Conservation (phyloP, 2,329 filamentous ascomycete species). For the Calonectria ilicicola region DNA sequence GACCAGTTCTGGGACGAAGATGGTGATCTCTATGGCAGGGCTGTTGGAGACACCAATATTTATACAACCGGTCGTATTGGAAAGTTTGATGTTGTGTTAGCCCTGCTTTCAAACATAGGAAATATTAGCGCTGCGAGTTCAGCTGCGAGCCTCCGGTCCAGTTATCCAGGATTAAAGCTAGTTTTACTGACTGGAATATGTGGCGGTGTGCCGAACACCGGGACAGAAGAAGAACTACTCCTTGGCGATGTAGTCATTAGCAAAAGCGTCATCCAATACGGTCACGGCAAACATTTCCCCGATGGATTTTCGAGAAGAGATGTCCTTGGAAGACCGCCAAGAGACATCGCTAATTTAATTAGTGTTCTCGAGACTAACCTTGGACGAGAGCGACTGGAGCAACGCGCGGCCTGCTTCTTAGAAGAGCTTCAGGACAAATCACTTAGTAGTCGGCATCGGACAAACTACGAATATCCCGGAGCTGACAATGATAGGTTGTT, state of each 20-base stretch:
- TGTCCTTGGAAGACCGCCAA: slow-evolving; percentile 27
- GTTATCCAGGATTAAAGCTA: slow-evolving; percentile 47
- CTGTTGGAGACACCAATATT: slow-evolving; percentile 27
- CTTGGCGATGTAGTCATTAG: slow-evolving; percentile 50
- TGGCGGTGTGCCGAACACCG: slow-evolving; percentile 46
- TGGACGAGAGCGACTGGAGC: background rate
- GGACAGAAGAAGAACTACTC: slow-evolving; percentile 32
- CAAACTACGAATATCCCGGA: slow-evolving; percentile 42
- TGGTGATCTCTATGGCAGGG: background rate
- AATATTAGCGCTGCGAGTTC: slow-evolving; percentile 43
- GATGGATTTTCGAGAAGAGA: slow-evolving; percentile 43
- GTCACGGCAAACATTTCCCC: slow-evolving; percentile 42
- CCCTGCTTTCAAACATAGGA: slow-evolving; percentile 42
- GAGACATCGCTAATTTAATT: slow-evolving; percentile 43
- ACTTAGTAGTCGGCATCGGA: background rate
- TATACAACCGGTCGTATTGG: slow-evolving; percentile 42
- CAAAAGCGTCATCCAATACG: slow-evolving; percentile 44
- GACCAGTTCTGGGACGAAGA: background rate
- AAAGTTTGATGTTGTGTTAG: slow-evolving; percentile 43
- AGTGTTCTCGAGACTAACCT: slow-evolving; percentile 34
- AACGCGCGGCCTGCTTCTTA: background rate
- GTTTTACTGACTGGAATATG: slow-evolving; percentile 54
- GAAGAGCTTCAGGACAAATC: background rate
- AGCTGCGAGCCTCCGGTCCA: slow-evolving; percentile 44
- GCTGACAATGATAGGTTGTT: slow-evolving; percentile 46